These are phyloP conservation scores for Teunomyces lycoperdinae DNA, from an alignment of 805 yeast genomes.

Conservation along the genomic window DNA sequence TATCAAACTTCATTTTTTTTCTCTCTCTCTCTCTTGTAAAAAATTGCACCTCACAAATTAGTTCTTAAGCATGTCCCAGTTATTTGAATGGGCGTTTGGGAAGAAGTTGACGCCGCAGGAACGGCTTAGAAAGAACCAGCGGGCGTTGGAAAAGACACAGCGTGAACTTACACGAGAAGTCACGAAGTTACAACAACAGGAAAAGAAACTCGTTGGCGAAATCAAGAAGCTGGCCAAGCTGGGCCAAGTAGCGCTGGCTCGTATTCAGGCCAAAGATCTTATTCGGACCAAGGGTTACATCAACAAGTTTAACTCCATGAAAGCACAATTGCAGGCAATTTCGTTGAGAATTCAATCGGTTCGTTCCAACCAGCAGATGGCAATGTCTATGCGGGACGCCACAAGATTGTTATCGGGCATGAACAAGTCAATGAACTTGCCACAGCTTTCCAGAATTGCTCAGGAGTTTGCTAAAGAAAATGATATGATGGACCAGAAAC, in stretches of 20 bases:
- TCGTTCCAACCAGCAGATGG: constrained; percentile 92
- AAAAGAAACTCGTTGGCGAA: constrained; percentile 79
- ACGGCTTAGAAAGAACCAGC: constrained; percentile 88
- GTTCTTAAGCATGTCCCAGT: constrained; percentile 7
- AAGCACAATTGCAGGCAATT: constrained; percentile 93
- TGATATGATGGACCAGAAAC: constrained; percentile 97
- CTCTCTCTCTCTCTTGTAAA: background rate
- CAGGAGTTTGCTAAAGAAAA: constrained; percentile 94
- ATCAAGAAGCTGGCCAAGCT: constrained; percentile 89
- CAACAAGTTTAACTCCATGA: constrained; percentile 88
- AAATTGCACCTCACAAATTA: background rate
- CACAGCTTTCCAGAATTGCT: constrained; percentile 82
- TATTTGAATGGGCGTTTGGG: constrained; percentile 93
- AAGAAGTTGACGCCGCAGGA: constrained; percentile 93
- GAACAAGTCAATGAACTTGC: constrained; percentile 89
- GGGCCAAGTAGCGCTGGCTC: constrained; percentile 86
- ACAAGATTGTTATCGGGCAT: constrained; percentile 78
- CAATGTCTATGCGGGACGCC: constrained; percentile 91
- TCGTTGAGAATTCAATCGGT: constrained; percentile 89
- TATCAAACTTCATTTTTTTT: background rate
- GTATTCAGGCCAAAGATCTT: constrained; percentile 93
- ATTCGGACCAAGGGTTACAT: constrained; percentile 83
- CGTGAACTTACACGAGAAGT: constrained; percentile 90
- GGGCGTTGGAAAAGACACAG: constrained; percentile 92
- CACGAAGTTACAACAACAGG: constrained; percentile 82